Percentiles rank a stretch among this genome's conserved stretches.
These are phyloP conservation scores for Globisporangium cylindrosporum DNA, from an alignment of 352 stramenopile species.

Conservation along the genomic window DNA sequence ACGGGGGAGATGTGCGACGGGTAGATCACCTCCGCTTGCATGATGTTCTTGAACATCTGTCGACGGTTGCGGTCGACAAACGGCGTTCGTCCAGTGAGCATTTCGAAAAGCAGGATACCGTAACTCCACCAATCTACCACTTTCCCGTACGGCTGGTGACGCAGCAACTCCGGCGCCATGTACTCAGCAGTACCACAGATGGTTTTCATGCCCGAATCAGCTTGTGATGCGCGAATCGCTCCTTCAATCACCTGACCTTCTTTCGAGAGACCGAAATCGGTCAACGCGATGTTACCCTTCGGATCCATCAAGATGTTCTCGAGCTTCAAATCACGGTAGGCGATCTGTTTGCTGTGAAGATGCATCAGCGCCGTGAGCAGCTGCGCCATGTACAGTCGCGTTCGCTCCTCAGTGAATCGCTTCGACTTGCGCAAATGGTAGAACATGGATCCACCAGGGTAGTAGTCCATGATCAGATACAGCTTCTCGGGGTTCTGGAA, in stretches of 20 bases:
- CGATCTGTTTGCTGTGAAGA: constrained; percentile 87
- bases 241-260: constrained; percentile 81
- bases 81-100: constrained; percentile 84
- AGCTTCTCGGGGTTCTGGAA: constrained; percentile 91
- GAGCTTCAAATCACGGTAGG: constrained; percentile 87
- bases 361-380: constrained; percentile 87
- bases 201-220: constrained; percentile 84
- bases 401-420: constrained; percentile 81
- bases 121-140: constrained; percentile 91
- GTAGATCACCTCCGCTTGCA: constrained; percentile 87
- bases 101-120: constrained; percentile 86
- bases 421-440: constrained; percentile 88
- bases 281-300: constrained; percentile 84
- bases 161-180: constrained; percentile 83
- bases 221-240: constrained; percentile 77
- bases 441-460: constrained; percentile 88
- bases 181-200: constrained; percentile 89
- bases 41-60: constrained; percentile 92
- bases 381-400: constrained; percentile 85
- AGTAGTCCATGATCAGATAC: constrained; percentile 97
- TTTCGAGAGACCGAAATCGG: constrained; percentile 87
- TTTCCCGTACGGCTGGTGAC: constrained; percentile 86
- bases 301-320: constrained; percentile 91
- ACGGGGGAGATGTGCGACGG: constrained; percentile 80
- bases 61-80: constrained; percentile 87